Evolutionary conservation across 2,329 filamentous ascomycete genomes (phyloP), one percentile per base, ranked within the genome.

Genomic region (Alternaria arbusti): DNA sequence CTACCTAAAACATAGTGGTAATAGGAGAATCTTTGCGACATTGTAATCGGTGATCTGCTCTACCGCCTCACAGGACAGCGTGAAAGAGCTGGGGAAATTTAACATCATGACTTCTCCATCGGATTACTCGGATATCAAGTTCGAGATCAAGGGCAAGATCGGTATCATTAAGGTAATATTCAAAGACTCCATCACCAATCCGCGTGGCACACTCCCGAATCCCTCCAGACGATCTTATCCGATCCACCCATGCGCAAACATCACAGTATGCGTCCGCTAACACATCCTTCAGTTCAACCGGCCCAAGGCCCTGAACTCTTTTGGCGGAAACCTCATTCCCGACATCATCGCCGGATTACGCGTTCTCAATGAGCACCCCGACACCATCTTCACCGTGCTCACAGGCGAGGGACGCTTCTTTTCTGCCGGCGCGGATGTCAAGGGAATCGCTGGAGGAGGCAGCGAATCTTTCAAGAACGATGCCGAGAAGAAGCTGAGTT

Each of bases 361-460:
- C 61, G 78, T 81, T 36, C 75, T 85, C 5, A 79, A 85, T 66
- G 78, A 82, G 32, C 78, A 85, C 65, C 83, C 84, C 4, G 79
- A 82, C 43, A 86, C 84, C 6, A 71, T 85, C 13, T 85, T 86
- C 68, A 86, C 84, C 2, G 84, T 86, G 2, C 65, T 85, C 11
- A 86, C 84, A 1, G 84, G 84, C 17, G 83, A 84, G 66, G 84
- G 84, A 2, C 75, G 83, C 11, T 86, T 85, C 72, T 86, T 86
- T 69, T 83, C 80, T 20, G 82, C 83, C 0, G 84, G 84, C 17
- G 84, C 84, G 17, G 84, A 86, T 75, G 81, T 86, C 2, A 81
- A 78, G 68, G 79, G 81, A 74, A 65, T 69, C 12, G 25, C 43
- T 1, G 26, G 30, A 0, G 59, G 63, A 11, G 50, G 36, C 9